Percentiles rank a stretch among this genome's conserved stretches.
Evolutionary conservation across 2,329 filamentous ascomycete species (phyloP).

Genomic region (Neonectria neomacrospora): DNA sequence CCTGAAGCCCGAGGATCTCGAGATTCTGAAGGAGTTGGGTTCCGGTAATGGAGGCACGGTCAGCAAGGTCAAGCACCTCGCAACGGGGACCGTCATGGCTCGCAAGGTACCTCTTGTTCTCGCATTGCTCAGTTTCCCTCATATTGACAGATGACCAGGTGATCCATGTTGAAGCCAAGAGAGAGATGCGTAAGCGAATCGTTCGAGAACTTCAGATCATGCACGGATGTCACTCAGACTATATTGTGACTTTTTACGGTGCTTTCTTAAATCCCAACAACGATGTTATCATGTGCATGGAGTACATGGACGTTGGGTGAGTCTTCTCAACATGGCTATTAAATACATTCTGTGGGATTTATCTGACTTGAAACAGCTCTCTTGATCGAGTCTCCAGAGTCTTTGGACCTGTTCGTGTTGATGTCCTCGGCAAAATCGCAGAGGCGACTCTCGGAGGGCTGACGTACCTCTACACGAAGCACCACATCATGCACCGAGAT

Average conservation of each 20-base stretch:
- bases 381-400: slow-evolving; percentile 94
- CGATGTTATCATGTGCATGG: slow-evolving; percentile 99
- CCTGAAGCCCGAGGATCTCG: slow-evolving; percentile 88
- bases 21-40: slow-evolving; percentile 93
- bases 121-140: background rate
- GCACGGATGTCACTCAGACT: slow-evolving; percentile 95
- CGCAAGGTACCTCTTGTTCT: slow-evolving; percentile 76
- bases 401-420: slow-evolving; percentile 94
- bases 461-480: slow-evolving; percentile 93
- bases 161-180: slow-evolving; percentile 98
- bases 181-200: slow-evolving; percentile 95
- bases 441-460: slow-evolving; percentile 94
- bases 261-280: slow-evolving; percentile 96
- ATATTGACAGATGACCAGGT: slow-evolving; percentile 66
- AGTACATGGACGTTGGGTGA: slow-evolving; percentile 99
- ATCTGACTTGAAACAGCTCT: slow-evolving; percentile 66
- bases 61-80: slow-evolving; percentile 95
- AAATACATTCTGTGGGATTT: too few species aligned
- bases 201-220: slow-evolving; percentile 98
- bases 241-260: slow-evolving; percentile 98
- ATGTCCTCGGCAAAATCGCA: slow-evolving; percentile 96
- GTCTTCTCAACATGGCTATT: slow-evolving; percentile 48
- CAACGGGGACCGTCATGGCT: slow-evolving; percentile 96
- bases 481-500: slow-evolving; percentile 99
- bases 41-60: slow-evolving; percentile 97